Percentiles rank a stretch among this genome's conserved stretches.
Conservation (phyloP, 129 eudicot genomes). For the Logfia minima region DNA sequence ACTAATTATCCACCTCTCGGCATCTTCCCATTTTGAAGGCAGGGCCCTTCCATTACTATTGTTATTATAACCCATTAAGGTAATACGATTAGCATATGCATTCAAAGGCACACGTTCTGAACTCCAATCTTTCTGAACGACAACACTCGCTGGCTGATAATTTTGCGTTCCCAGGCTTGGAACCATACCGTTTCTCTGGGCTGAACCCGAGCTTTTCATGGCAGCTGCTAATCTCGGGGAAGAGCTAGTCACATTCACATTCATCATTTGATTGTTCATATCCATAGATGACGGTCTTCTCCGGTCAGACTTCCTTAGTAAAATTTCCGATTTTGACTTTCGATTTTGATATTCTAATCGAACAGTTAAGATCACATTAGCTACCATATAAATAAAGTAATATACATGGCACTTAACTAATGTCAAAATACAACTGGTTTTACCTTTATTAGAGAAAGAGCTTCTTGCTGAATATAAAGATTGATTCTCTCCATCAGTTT, state of each 20-base stretch:
- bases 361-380: constrained; percentile 10
- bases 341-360: constrained; percentile 69
- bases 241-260: constrained; percentile 40
- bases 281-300: constrained; percentile 75
- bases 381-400: background rate
- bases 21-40: constrained; percentile 99
- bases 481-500: constrained; percentile 58
- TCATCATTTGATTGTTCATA: constrained; percentile 49
- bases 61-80: constrained; percentile 49
- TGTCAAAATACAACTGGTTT: constrained; percentile 14
- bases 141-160: constrained; percentile 46
- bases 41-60: constrained; percentile 53
- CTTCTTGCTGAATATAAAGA: constrained; percentile 71
- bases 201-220: constrained; percentile 51
- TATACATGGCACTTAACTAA: constrained; percentile 3
- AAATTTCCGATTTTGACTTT: constrained; percentile 56
- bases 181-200: constrained; percentile 42
- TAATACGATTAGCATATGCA: constrained; percentile 39
- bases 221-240: constrained; percentile 62
- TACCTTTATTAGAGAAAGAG: constrained; percentile 87
- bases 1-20: constrained; percentile 93
- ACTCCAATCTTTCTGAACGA: constrained; percentile 80
- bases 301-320: constrained; percentile 50
- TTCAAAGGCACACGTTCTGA: constrained; percentile 76
- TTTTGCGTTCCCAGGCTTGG: constrained; percentile 85